phyloP scores from a whole-genome alignment of 805 yeast genomes.

The Starmerella vaccinii region DNA sequence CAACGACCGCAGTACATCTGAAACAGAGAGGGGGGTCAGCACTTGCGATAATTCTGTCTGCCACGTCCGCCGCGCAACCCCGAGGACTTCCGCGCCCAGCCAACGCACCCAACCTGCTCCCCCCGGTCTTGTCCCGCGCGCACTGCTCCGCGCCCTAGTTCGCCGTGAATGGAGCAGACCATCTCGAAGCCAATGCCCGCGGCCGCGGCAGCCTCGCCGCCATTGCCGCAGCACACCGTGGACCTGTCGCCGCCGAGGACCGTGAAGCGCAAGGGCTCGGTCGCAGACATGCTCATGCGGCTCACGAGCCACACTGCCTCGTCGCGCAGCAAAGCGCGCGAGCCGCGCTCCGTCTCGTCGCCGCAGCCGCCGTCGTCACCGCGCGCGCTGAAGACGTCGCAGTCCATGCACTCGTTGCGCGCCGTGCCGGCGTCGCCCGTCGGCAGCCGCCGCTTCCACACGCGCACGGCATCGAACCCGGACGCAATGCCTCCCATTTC shows the following conservation, averaged over 20 bases:
- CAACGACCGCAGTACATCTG: neutral
- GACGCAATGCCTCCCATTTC: neutral
- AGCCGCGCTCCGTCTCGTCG: neutral
- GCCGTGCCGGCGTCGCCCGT: neutral
- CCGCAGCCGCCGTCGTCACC: neutral
- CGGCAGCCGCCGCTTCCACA: neutral
- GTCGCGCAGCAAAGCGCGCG: constrained; percentile 24
- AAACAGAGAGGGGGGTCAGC: neutral
- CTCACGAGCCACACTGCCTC: constrained; percentile 28
- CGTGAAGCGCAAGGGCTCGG: constrained; percentile 21
- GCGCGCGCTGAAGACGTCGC: neutral
- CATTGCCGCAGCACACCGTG: constrained; percentile 1
- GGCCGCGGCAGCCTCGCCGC: neutral
- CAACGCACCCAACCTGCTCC: too few species aligned
- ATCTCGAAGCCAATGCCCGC: constrained; percentile 2
- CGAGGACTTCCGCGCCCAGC: too few species aligned
- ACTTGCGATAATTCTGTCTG: neutral
- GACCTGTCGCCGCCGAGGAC: neutral
- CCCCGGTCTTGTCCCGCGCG: neutral
- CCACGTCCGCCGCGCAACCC: neutral
- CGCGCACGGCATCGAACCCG: neutral
- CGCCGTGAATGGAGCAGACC: neutral
- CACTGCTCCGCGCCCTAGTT: too few species aligned
- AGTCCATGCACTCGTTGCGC: neutral
- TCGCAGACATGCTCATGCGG: constrained; percentile 28